Evolutionary conservation across 768 basidiomycete genomes (phyloP), one percentile per base, ranked within the genome.

Genomic region (Leccinum fibrillosum): DNA sequence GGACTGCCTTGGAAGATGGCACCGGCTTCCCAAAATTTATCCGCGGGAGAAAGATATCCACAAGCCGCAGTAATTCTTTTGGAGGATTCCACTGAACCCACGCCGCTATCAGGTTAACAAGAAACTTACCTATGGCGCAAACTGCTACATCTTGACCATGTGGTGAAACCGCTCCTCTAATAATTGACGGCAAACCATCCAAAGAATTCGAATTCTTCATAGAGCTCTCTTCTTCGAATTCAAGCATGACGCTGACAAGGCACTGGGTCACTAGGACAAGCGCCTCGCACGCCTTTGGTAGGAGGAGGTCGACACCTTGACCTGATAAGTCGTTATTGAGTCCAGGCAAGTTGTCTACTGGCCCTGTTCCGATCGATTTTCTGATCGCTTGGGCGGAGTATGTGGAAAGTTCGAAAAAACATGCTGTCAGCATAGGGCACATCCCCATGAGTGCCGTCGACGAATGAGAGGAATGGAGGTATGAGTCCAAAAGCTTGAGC

Each of bases 401-500:
- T 30, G 70, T 64, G 34, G 85, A 82, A 59, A 91, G 72, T n/a
- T 76, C 69, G 59, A 86, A 81, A 66, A 92, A 89, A 13, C 78
- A 71, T 34, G 74, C 76, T n/a, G 84, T 77, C 28, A 92, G 74
- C 76, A 91, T 85, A 9, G 79, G 81, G 53, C 77, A 77, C 62
- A 84, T 75, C 54, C 76, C 75, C 28, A 67, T 67, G 54, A 83
- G 78, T 19, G 76, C 71, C 49, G 59, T 28, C 54, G 66, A 64
- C 54, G 73, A 64, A 61, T 76, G 76, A 26, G 75, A 74, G 12
- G 84, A 80, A 61, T 91, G 88, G 54, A 94, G 76, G 67, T 91
- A 88, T 2, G 92, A 89, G 69, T 96, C 94, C 12, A 94, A 76
- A 15, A 96, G 77, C 72, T 94, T 95, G 57, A 97, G 82, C 11